A percentile compares a stretch with the other conserved stretches of the same genome.
Conservation (phyloP, 345 rosid species). For the Euclidium syriacum region DNA sequence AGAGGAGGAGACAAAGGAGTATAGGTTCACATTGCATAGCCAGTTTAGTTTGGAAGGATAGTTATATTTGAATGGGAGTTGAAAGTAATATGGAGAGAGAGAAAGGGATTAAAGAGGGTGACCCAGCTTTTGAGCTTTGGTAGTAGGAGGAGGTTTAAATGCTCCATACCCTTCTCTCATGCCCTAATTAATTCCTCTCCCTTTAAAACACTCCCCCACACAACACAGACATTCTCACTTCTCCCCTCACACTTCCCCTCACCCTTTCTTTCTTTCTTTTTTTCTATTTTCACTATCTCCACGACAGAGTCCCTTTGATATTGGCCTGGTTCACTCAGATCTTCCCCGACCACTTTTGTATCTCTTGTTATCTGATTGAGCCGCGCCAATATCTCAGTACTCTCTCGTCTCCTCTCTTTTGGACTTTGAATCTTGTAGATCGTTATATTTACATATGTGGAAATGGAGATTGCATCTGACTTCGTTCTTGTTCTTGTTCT, state of each 20-base stretch:
- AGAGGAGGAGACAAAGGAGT: conserved; percentile 21
- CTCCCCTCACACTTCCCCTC: conserved; percentile 36
- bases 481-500: background rate
- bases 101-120: conserved; percentile 50
- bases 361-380: conserved; percentile 63
- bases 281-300: background rate
- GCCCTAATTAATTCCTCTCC: conserved; percentile 35
- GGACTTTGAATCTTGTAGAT: conserved; percentile 5
- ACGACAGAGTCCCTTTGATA: conserved; percentile 56
- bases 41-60: conserved; percentile 23
- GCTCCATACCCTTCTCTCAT: conserved; percentile 44
- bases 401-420: conserved; percentile 36
- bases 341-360: background rate
- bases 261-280: conserved; percentile 3
- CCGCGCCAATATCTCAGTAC: conserved; percentile 96
- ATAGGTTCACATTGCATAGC: conserved; percentile 28
- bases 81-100: background rate
- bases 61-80: background rate
- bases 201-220: conserved; percentile 29
- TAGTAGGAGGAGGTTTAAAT: conserved; percentile 69
- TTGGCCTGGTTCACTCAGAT: conserved; percentile 98
- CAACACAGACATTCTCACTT: conserved; percentile 47
- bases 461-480: background rate
- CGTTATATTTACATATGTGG: background rate
- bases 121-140: conserved; percentile 67